A percentile compares a stretch with the other conserved stretches of the same genome.
phyloP scores from a whole-genome alignment of 1,139 yeast species.

The Candida sp. region DNA sequence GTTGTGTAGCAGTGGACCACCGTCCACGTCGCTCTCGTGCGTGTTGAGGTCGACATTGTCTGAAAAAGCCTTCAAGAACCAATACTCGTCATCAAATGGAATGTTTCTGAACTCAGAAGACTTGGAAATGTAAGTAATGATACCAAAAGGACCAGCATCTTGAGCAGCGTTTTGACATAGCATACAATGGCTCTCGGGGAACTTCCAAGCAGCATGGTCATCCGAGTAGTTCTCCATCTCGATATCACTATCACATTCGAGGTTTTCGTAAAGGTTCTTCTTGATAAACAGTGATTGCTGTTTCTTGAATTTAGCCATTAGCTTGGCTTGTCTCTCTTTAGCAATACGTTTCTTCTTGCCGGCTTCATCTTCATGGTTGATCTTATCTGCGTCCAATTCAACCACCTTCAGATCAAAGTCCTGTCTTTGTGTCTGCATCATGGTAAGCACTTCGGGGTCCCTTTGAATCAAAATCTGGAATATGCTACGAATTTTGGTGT shows the following conservation, averaged over 20 bases:
- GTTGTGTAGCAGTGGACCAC: constrained; percentile 9
- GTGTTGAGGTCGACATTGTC: constrained; percentile 56
- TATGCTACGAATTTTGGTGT: constrained; percentile 59
- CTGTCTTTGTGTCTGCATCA: constrained; percentile 22
- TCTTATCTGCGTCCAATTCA: constrained; percentile 18
- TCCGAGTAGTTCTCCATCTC: constrained; percentile 39
- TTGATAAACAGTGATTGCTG: constrained; percentile 78
- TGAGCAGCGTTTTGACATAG: constrained; percentile 85
- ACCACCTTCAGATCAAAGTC: constrained; percentile 25
- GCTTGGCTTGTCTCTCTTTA: constrained; percentile 68
- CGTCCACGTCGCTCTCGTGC: constrained; percentile 24
- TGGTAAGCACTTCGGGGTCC: constrained; percentile 24
- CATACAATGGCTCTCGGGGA: constrained; percentile 83
- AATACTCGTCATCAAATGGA: constrained; percentile 66
- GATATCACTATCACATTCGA: constrained; percentile 32
- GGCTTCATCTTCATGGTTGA: constrained; percentile 42
- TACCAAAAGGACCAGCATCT: constrained; percentile 76
- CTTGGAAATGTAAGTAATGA: constrained; percentile 62
- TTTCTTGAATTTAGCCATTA: constrained; percentile 77
- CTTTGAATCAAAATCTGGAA: constrained; percentile 40
- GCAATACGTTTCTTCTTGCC: constrained; percentile 74
- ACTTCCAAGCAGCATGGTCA: constrained; percentile 58
- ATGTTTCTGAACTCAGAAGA: constrained; percentile 66
- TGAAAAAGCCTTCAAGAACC: constrained; percentile 70
- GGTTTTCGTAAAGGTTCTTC: constrained; percentile 40